A percentile compares a stretch with the other conserved stretches of the same genome.
phyloP scores from a whole-genome alignment of 2,329 filamentous ascomycete species.

The Emmonsiellopsis sp. region DNA sequence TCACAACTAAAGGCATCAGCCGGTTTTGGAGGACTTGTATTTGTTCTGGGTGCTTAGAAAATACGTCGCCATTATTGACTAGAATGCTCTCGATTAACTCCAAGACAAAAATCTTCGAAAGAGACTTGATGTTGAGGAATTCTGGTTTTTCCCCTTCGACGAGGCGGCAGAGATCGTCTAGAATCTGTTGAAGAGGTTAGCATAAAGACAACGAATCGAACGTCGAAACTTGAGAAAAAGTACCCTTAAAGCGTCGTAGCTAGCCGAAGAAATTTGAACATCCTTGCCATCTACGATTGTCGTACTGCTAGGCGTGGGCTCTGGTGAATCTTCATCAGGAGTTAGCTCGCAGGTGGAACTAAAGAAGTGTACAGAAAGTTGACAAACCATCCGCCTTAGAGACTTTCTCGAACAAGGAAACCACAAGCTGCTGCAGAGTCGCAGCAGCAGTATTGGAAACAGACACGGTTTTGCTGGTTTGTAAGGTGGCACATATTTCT shows the following conservation, averaged over 20 bases:
- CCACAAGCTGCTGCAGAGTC: constrained; percentile 89
- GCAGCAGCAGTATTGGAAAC: constrained; percentile 94
- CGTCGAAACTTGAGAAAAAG: constrained; percentile 13
- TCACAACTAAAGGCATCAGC: constrained; percentile 76
- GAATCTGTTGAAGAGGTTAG: constrained; percentile 46
- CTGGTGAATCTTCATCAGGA: background rate
- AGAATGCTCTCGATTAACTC: constrained; percentile 89
- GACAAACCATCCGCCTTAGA: constrained; percentile 66
- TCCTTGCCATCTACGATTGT: constrained; percentile 50
- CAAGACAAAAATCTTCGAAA: constrained; percentile 75
- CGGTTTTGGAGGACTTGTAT: constrained; percentile 65
- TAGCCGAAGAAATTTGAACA: constrained; percentile 62
- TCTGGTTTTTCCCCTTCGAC: constrained; percentile 76
- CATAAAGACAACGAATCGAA: constrained; percentile 5
- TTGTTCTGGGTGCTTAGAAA: constrained; percentile 70
- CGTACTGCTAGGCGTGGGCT: background rate
- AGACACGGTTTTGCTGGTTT: constrained; percentile 83
- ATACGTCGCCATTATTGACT: constrained; percentile 73
- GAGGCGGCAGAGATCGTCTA: constrained; percentile 82
- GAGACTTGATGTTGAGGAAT: constrained; percentile 68
- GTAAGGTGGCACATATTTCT: constrained; percentile 84
- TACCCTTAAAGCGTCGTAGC: constrained; percentile 75
- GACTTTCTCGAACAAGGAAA: constrained; percentile 89
- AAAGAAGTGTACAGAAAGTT: background rate
- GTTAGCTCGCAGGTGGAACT: background rate